Evolutionary conservation across 257 asterid genomes (phyloP), one percentile per base, ranked within the genome.

Genomic region (Salvia miltiorrhiza): DNA sequence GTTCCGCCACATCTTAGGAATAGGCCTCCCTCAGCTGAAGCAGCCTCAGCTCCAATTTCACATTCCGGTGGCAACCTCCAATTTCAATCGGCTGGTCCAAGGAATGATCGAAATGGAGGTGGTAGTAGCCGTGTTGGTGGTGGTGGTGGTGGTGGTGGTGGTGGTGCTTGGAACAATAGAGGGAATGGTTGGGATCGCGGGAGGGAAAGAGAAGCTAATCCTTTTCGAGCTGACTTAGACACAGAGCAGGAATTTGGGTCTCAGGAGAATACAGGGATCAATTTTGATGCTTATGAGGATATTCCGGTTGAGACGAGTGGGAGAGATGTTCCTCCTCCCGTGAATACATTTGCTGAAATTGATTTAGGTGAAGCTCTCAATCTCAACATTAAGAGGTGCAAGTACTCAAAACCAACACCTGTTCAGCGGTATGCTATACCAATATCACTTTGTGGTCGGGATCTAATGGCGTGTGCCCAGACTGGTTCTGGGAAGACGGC

Each of bases 1-100:
- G 81, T 84, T 54, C 85, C 86, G 0, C 89, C 84, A 3, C 86
- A 84, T 76, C 79, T 84, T 37, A 79, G 84, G 77, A 76, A 84
- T 55, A 76, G 76, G 74, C 80, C 79, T 9, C 79, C 80, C 21
- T 72, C 77, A 10, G 44, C 84, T 5, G 78, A 66, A 28, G 71
- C 70, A 37, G 70, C 79, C 14, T 76, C 88, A 3, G 83, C 82
- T 73, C 84, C 77, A 8, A 67, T 43, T 78, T 78, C 81, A 5
- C 63, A 81, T 76, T 72, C 72, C 26, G 78, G 73, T 63, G 90
- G 80, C 64, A 62, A 75, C 50, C 49, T 32, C 30, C 75, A 84
- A 45, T 60, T 56, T 61, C 69, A 72, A 43, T 77, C 82, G 49
- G 73, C 45, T 58, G 89, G 75, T 69, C 80, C 76, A 9, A 66